phyloP scores from a whole-genome alignment of 805 yeast species.

The Lipomyces sp. region DNA sequence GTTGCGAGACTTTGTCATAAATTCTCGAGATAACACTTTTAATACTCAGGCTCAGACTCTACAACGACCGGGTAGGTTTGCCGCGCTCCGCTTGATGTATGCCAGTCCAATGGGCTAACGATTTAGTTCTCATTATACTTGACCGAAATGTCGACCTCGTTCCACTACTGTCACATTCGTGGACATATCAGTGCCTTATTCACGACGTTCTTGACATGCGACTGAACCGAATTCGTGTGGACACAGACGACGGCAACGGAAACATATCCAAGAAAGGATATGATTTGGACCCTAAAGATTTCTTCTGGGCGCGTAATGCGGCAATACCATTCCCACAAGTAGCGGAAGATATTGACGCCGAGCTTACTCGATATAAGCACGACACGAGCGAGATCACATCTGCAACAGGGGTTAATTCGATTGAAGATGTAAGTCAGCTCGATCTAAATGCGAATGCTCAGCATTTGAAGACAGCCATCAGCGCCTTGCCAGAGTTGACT shows the following conservation, averaged over 20 bases:
- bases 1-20: slow-evolving; percentile 82
- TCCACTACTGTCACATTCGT: slow-evolving; percentile 93
- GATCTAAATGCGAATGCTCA: slow-evolving; percentile 46
- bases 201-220: slow-evolving; percentile 85
- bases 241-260: slow-evolving; percentile 46
- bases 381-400: slow-evolving; percentile 87
- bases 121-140: slow-evolving; percentile 68
- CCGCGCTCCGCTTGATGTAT: neutral
- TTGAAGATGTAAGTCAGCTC: slow-evolving; percentile 67
- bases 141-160: slow-evolving; percentile 91
- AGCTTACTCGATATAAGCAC: slow-evolving; percentile 75
- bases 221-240: slow-evolving; percentile 77
- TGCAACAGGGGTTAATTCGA: slow-evolving; percentile 70
- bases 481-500: slow-evolving; percentile 89
- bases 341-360: slow-evolving; percentile 93
- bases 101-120: neutral
- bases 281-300: slow-evolving; percentile 91
- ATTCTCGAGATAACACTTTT: slow-evolving; percentile 52
- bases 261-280: slow-evolving; percentile 56
- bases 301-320: slow-evolving; percentile 86
- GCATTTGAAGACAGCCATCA: slow-evolving; percentile 69
- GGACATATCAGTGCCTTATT: slow-evolving; percentile 97
- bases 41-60: slow-evolving; percentile 18
- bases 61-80: slow-evolving; percentile 26
- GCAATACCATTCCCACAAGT: slow-evolving; percentile 96